Evolutionary conservation across 441 rosid genomes (phyloP).

Genomic region (Hura crepitans): DNA sequence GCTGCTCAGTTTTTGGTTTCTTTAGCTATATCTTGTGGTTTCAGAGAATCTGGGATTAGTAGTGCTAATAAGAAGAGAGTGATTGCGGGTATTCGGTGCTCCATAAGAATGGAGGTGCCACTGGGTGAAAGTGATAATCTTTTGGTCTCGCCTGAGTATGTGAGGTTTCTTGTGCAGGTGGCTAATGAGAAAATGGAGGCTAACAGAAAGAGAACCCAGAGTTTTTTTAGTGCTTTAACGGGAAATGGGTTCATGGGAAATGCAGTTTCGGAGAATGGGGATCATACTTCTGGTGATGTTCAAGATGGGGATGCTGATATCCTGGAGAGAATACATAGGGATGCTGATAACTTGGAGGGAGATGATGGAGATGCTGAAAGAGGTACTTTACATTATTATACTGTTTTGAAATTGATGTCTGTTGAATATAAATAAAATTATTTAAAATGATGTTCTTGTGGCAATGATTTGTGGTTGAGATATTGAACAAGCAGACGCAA

Average conservation of each 20-base stretch:
- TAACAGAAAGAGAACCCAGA: constrained; percentile 62
- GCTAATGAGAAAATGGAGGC: constrained; percentile 92
- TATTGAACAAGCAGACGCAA: neutral
- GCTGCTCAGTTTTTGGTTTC: constrained; percentile 70
- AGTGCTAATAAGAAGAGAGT: constrained; percentile 61
- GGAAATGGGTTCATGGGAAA: constrained; percentile 31
- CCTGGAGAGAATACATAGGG: constrained; percentile 26
- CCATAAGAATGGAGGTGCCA: constrained; percentile 87
- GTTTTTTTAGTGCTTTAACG: constrained; percentile 46
- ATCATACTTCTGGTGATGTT: constrained; percentile 6
- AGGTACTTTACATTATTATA: constrained; percentile 31
- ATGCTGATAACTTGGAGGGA: constrained; percentile 17
- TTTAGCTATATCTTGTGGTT: constrained; percentile 61
- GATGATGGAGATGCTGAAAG: neutral
- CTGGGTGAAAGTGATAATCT: constrained; percentile 50
- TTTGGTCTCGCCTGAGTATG: constrained; percentile 58
- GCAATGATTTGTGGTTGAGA: neutral
- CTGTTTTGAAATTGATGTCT: neutral
- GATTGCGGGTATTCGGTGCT: constrained; percentile 78
- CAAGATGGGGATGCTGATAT: constrained; percentile 17
- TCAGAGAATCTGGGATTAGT: constrained; percentile 82
- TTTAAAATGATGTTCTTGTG: neutral
- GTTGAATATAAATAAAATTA: neutral
- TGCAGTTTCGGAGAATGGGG: constrained; percentile 16
- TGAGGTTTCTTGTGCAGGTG: constrained; percentile 58